Evolutionary conservation across 108 stramenopile genomes (phyloP).

Genomic region (Conticribra weissflogii): DNA sequence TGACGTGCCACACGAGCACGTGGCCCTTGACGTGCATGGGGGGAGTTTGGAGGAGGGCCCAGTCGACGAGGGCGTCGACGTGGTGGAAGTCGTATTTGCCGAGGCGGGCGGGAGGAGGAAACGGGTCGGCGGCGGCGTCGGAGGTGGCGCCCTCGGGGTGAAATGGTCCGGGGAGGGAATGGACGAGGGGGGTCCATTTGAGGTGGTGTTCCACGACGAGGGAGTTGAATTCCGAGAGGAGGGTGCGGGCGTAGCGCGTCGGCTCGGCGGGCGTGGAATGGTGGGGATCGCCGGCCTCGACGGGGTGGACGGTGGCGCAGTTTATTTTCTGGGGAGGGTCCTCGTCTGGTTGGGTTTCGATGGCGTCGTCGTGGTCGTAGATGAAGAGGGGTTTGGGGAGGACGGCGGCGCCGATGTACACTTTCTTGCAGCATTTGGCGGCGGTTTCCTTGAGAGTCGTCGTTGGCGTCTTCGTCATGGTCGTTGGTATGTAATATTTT

Average conservation of each 20-base stretch:
- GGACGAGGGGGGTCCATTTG: constrained; percentile 85
- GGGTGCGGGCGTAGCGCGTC: constrained; percentile 59
- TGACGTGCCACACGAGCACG: constrained; percentile 89
- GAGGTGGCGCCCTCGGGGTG: constrained; percentile 43
- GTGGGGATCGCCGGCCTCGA: constrained; percentile 14
- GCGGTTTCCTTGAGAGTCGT: constrained; percentile 60
- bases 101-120: constrained; percentile 51
- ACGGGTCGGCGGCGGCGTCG: too few species aligned
- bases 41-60: constrained; percentile 68
- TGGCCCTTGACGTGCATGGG: constrained; percentile 92
- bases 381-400: constrained; percentile 73
- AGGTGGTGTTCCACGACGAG: constrained; percentile 91
- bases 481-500: too few species aligned
- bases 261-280: constrained; percentile 3
- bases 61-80: constrained; percentile 87
- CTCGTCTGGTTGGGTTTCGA: constrained; percentile 24
- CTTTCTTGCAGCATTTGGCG: constrained; percentile 54
- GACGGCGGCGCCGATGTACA: constrained; percentile 83
- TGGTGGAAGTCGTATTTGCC: constrained; percentile 90
- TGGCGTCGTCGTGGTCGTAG: constrained; percentile 43
- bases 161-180: constrained; percentile 70
- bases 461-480: constrained; percentile 4
- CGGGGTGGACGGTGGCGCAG: constrained; percentile 29
- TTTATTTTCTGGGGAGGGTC: constrained; percentile 14
- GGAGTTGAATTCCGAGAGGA: constrained; percentile 86